Conservation (phyloP, 2,329 filamentous ascomycete species). For the Xylaria sp. region DNA sequence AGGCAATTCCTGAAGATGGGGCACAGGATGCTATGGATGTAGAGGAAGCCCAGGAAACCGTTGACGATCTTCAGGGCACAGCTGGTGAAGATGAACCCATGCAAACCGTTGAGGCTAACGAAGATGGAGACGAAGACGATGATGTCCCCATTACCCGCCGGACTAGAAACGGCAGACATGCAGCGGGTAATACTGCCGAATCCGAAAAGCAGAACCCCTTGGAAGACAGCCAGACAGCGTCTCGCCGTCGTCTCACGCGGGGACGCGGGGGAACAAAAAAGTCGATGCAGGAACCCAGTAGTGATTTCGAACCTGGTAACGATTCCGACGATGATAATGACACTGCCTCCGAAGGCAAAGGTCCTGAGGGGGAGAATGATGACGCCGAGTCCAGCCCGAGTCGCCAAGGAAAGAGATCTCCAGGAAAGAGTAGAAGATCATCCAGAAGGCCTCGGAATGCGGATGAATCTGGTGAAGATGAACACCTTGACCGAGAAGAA, state of each 20-base stretch:
- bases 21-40: constrained; percentile 43
- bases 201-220: constrained; percentile 38
- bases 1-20: constrained; percentile 46
- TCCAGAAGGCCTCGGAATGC: constrained; percentile 60
- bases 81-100: constrained; percentile 46
- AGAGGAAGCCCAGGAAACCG: constrained; percentile 44
- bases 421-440: constrained; percentile 52
- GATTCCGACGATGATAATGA: constrained; percentile 66
- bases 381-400: constrained; percentile 62
- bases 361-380: constrained; percentile 50
- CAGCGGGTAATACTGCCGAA: constrained; percentile 36
- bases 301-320: constrained; percentile 69
- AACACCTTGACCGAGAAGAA: constrained; percentile 70
- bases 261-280: constrained; percentile 57
- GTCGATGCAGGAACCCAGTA: constrained; percentile 64
- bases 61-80: constrained; percentile 33
- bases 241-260: constrained; percentile 60
- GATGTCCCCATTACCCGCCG: constrained; percentile 60
- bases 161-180: constrained; percentile 52
- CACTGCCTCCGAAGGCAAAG: constrained; percentile 51
- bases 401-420: constrained; percentile 58
- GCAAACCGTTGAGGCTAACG: constrained; percentile 49
- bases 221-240: constrained; percentile 46
- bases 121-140: constrained; percentile 57
- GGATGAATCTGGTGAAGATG: constrained; percentile 65